Conservation (phyloP, 768 basidiomycete species). For the Pulveroboletus sp. region DNA sequence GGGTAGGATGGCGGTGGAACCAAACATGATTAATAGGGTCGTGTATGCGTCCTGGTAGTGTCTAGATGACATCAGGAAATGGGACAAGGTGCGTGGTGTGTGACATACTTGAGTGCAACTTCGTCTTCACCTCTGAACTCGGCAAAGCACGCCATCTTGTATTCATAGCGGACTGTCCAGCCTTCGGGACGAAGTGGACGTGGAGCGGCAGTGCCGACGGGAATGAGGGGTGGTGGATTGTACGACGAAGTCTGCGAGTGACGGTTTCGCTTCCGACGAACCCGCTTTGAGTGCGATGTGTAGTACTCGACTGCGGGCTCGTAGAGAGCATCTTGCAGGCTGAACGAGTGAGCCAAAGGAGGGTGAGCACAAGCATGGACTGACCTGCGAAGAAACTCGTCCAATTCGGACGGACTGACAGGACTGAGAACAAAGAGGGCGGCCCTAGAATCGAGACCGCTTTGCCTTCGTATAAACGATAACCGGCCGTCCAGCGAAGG, state of each 20-base stretch:
- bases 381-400: slow-evolving; percentile 85
- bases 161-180: slow-evolving; percentile 96
- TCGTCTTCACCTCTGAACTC: slow-evolving; percentile 94
- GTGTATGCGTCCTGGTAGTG: slow-evolving; percentile 95
- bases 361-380: not conserved
- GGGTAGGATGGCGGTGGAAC: slow-evolving; percentile 79
- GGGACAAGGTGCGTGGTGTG: slow-evolving; percentile 3
- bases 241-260: slow-evolving; percentile 64
- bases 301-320: slow-evolving; percentile 94
- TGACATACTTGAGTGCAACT: slow-evolving; percentile 81
- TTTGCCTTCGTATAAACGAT: slow-evolving; percentile 83
- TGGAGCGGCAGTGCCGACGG: slow-evolving; percentile 37
- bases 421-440: slow-evolving; percentile 94
- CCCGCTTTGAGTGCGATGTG: slow-evolving; percentile 87
- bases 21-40: slow-evolving; percentile 83
- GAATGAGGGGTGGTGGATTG: slow-evolving; percentile 42
- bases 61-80: slow-evolving; percentile 39
- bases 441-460: slow-evolving; percentile 86
- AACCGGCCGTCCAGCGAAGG: slow-evolving; percentile 78
- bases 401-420: slow-evolving; percentile 79
- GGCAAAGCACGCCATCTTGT: slow-evolving; percentile 96
- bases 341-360: slow-evolving; percentile 25
- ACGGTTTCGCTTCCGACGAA: slow-evolving; percentile 83
- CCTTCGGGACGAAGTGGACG: slow-evolving; percentile 79
- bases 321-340: slow-evolving; percentile 84